Evolutionary conservation across 176 grass and related monocot species (phyloP), one percentile per base, ranked within the genome.

Genomic region (Urochloa ruziziensis): DNA sequence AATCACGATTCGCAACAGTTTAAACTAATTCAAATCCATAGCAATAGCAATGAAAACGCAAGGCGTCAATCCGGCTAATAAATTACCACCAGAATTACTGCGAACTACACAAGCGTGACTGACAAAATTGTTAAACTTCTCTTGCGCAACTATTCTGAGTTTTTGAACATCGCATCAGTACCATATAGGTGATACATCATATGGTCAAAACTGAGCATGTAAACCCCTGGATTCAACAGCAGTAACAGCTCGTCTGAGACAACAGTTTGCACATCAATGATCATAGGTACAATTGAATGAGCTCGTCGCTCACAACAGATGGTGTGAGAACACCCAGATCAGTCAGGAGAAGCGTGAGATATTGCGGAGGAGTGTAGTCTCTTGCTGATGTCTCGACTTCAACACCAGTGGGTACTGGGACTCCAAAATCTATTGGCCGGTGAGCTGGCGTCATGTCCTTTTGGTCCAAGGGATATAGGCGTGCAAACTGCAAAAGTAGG

Each of bases 361-460:
- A 94, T 60, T 94, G 90, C 5, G 93, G 93, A 40, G 93, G 93
- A 23, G 93, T 94, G 70, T 94, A 94, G 65, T 94, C 93, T 64
- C 87, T 92, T 36, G 87, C 93, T 0, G 90, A 94, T 33, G 77
- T 94, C 79, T 94, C 93, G 1, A 94, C 90, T 59, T 92, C 90
- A 14, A 94, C 90, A 14, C 87, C 87, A 61, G 63, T 54, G 2
- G 93, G 90, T 73, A 88, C 35, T 6, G 87, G 87, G 23, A 94
- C 90, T 57, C 90, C 87, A 81, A 94, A 94, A 79, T 92, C 87
- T 47, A 94, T 94, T 5, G 93, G 85, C 6, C 90, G 84, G 34
- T 88, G 93, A 6, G 90, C 90, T 21, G 90, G 90, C 19, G 87
- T 86, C 71, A 94, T 84, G 87, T 94, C 93, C 84, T 92, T 94